phyloP scores from a whole-genome alignment of 441 rosid genomes.

The Corymbia calophylla region DNA sequence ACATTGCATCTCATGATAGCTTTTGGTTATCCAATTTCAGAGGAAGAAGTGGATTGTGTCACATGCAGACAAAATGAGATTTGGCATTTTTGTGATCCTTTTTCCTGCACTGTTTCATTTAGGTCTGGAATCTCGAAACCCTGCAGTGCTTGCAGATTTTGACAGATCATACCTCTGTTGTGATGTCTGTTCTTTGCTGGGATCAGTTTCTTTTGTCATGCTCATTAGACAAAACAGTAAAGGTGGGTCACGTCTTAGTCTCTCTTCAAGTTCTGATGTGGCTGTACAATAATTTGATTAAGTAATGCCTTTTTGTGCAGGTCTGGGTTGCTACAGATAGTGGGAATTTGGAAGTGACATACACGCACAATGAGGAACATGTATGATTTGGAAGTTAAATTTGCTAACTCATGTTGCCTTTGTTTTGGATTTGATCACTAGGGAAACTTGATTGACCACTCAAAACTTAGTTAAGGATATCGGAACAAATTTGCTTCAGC shows the following conservation, averaged over 20 bases:
- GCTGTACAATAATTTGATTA: background rate
- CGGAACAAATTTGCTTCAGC: background rate
- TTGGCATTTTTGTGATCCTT: background rate
- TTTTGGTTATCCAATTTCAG: background rate
- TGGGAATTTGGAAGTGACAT: conserved; percentile 90
- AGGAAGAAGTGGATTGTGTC: background rate
- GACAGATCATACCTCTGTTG: conserved; percentile 72
- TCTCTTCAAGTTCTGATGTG: background rate
- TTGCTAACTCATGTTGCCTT: background rate
- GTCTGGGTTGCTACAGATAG: conserved; percentile 93
- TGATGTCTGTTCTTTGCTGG: conserved; percentile 99
- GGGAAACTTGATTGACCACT: background rate
- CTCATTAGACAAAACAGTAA: conserved; percentile 88
- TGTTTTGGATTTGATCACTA: background rate
- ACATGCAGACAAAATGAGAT: background rate
- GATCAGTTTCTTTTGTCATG: conserved; percentile 97
- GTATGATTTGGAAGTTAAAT: conserved; percentile 23
- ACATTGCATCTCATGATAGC: conserved; percentile 2
- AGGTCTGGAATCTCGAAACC: conserved; percentile 95
- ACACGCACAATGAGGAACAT: conserved; percentile 85
- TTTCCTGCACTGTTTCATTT: background rate
- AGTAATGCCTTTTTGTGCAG: conserved; percentile 24
- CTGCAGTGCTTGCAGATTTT: conserved; percentile 91
- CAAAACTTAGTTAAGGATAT: background rate
- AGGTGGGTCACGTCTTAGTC: conserved; percentile 35